A percentile compares a stretch with the other conserved stretches of the same genome.
phyloP scores from a whole-genome alignment of 371 early-diverging fungal species.

The Lichtheimia ornata region DNA sequence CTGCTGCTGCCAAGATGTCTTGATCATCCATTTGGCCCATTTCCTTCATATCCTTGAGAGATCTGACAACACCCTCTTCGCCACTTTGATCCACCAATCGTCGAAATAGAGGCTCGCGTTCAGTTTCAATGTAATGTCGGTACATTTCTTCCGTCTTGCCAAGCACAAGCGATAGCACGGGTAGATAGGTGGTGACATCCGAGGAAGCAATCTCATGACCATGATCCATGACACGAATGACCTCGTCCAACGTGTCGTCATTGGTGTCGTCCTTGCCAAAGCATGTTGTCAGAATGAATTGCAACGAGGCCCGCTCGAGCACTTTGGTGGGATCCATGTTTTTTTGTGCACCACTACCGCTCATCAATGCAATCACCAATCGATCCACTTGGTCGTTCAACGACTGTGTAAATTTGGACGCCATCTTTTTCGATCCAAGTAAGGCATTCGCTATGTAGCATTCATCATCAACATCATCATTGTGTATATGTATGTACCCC shows the following conservation, averaged over 20 bases:
- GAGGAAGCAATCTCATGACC: not conserved
- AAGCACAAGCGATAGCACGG: not conserved
- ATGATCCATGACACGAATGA: not conserved
- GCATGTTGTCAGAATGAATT: conserved; percentile 13
- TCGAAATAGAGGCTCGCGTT: conserved; percentile 4
- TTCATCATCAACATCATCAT: not conserved
- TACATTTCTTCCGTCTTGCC: not conserved
- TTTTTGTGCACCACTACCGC: not conserved
- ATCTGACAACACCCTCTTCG: conserved; percentile 15
- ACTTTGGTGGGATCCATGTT: conserved; percentile 9
- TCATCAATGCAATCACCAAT: conserved; percentile 1
- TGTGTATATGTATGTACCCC: not conserved
- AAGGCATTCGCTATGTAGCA: not conserved
- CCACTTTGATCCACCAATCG: not conserved
- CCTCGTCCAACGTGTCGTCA: not conserved
- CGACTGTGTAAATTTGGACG: not conserved
- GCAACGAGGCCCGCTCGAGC: conserved; percentile 8
- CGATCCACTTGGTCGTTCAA: conserved; percentile 5
- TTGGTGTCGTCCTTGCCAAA: not conserved
- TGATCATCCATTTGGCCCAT: conserved; percentile 19
- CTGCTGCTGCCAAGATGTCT: conserved; percentile 12
- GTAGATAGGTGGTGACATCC: not conserved
- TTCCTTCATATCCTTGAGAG: conserved; percentile 15
- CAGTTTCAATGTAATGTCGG: conserved; percentile 2
- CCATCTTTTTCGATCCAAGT: conserved; percentile 5